A percentile compares a stretch with the other conserved stretches of the same genome.
These are phyloP conservation scores for Zelopaecilomyces penicillatus DNA, from an alignment of 2,329 filamentous ascomycete genomes.

Conservation along the genomic window DNA sequence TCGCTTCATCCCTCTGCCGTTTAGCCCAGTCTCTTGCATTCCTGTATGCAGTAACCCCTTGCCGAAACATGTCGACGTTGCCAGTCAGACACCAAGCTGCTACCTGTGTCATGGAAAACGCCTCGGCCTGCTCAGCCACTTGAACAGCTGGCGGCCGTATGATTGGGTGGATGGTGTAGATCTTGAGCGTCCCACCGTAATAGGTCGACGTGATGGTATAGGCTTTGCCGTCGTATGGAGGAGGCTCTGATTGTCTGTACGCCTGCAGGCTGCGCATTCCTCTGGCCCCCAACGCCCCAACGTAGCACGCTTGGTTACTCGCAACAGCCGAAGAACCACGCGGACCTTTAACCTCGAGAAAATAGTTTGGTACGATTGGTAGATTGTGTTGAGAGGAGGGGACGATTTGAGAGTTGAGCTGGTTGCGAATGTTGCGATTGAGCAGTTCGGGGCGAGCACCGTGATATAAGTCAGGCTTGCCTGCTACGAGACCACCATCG, in stretches of 20 bases:
- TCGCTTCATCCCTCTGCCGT: constrained; percentile 26
- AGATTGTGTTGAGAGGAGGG: constrained; percentile 22
- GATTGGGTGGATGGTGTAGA: constrained; percentile 26
- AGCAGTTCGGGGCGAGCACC: constrained; percentile 24
- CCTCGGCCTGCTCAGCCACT: constrained; percentile 15
- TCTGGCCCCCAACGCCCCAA: constrained; percentile 27
- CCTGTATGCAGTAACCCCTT: constrained; percentile 30
- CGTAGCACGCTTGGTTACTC: constrained; percentile 24
- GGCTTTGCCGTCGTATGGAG: constrained; percentile 28
- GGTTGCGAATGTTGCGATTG: constrained; percentile 15
- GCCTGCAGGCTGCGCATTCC: constrained; percentile 27
- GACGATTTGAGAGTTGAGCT: constrained; percentile 20
- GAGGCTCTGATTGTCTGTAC: constrained; percentile 20
- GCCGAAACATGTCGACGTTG: constrained; percentile 21
- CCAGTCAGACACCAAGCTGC: constrained; percentile 19
- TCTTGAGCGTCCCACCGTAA: constrained; percentile 23
- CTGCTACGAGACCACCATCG: constrained; percentile 20
- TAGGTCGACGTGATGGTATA: constrained; percentile 31
- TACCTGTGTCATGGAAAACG: constrained; percentile 32
- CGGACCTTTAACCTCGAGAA: constrained; percentile 29
- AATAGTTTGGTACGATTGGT: constrained; percentile 31
- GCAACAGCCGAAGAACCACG: constrained; percentile 20
- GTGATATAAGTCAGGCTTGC: constrained; percentile 27
- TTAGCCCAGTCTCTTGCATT: constrained; percentile 32
- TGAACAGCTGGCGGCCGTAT: constrained; percentile 19